Percentiles rank a stretch among this genome's conserved stretches.
Conservation (phyloP, 495 filamentous ascomycete species). For the Penicillium alfredii region DNA sequence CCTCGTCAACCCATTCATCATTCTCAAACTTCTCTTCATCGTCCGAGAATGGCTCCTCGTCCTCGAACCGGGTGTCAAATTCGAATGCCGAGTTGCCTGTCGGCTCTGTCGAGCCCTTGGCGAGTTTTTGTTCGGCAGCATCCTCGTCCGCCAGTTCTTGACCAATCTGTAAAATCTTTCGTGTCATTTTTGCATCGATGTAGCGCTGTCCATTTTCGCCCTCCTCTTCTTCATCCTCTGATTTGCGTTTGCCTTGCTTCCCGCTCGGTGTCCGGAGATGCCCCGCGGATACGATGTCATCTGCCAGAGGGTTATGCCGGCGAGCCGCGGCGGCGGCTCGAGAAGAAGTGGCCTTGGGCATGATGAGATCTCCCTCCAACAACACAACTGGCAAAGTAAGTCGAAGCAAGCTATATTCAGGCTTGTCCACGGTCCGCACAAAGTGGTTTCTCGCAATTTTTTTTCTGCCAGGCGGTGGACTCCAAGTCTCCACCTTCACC, state of each 20-base stretch:
- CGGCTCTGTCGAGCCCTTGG: conserved; percentile 16
- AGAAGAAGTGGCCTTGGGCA: conserved; percentile 42
- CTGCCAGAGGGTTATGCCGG: conserved; percentile 67
- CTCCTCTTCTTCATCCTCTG: conserved; percentile 47
- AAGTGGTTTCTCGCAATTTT: conserved; percentile 12
- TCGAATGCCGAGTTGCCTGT: conserved; percentile 57
- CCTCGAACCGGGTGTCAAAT: conserved; percentile 55
- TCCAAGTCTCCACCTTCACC: conserved; percentile 13
- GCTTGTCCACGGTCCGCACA: too few species aligned
- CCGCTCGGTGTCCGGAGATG: conserved; percentile 50
- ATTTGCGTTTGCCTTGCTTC: conserved; percentile 51
- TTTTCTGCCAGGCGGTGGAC: conserved; percentile 28
- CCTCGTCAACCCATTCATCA: conserved; percentile 56
- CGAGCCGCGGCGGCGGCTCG: conserved; percentile 36
- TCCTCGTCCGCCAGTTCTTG: conserved; percentile 78
- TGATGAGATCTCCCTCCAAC: conserved; percentile 12
- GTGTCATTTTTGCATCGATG: conserved; percentile 79
- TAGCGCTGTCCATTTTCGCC: conserved; percentile 61
- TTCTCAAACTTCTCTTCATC: conserved; percentile 53
- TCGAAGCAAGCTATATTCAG: too few species aligned
- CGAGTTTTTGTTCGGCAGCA: conserved; percentile 41
- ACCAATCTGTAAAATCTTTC: conserved; percentile 82
- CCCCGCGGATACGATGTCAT: conserved; percentile 63
- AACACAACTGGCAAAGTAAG: conserved; percentile 8
- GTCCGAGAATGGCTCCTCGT: conserved; percentile 47